Base-by-base conservation (phyloP, 225 moss, liverwort and hornwort species). In the Bryoerythrophyllum caledonicum region DNA sequence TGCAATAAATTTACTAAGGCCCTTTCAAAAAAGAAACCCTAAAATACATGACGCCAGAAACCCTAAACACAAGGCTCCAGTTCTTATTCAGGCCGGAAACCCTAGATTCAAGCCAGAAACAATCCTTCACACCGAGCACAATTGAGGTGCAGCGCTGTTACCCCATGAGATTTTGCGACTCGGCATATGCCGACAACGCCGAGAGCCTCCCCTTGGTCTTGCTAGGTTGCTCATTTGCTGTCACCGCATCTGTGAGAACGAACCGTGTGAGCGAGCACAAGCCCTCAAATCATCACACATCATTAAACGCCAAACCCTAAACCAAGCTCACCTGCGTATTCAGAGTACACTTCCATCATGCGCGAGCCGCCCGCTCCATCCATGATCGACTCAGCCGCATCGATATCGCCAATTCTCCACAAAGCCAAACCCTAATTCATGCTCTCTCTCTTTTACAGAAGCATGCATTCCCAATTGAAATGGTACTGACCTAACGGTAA, bases 91-190 rank as follows among this genome's bases (percentile, higher is more conserved):
- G 13, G 12, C 43, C 43, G 14, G 43, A 43, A 43, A 43, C 43
- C 63, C 52, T 63, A 8, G 27, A 52, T 37, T 34, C 10, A 54
- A 17, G 53, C 44, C 8, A 37, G 23, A 46, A 24, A 35, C 14
- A 64, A 11, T n/a, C n/a, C n/a, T n/a, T n/a, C n/a, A n/a, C n/a
- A n/a, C n/a, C 19, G 12, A 12, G 24, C 32, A 44, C 17, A 76
- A 60, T 57, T 2, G 26, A 57, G n/a, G n/a, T n/a, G n/a, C n/a
- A n/a, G n/a, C n/a, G n/a, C n/a, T 20, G 62, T 55, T 77, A 93
- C 93, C 91, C 93, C 78, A 86, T 86, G 76, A 93, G 79, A 60
- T 87, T 84, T 67, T 85, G 87, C 28, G 89, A 87, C 62, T 91
- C 89, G 24, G 86, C 87, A 74, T 74, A 86, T 16, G 72, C 81